Conservation (phyloP, 2,329 filamentous ascomycete genomes). For the Colletotrichum musae region DNA sequence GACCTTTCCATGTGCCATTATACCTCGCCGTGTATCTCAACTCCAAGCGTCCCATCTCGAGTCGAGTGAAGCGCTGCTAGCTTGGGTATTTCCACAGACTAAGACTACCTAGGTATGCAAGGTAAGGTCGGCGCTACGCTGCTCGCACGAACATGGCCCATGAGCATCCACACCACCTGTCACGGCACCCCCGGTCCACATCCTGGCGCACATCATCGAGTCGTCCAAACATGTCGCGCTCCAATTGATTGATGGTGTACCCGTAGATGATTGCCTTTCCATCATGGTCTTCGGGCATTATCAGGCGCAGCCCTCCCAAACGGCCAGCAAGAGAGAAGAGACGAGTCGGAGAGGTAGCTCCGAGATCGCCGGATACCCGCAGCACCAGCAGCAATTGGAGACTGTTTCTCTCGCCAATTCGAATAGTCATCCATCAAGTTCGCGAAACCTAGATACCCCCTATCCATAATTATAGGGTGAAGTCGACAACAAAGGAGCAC, state of each 20-base stretch:
- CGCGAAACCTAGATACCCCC: too few relatives aligned
- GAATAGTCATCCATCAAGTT: too few relatives aligned
- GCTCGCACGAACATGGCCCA: conserved; percentile 6
- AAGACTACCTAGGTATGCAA: neutral
- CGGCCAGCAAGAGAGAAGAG: too few relatives aligned
- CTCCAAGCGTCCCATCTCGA: neutral
- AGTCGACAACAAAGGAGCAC: neutral
- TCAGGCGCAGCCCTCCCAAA: too few relatives aligned
- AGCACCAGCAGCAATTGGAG: too few relatives aligned
- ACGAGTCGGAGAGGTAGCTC: too few relatives aligned
- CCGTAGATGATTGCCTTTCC: neutral
- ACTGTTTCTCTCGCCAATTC: too few relatives aligned
- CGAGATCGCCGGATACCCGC: too few relatives aligned
- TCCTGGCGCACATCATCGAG: conserved; percentile 34
- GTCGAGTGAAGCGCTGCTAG: neutral
- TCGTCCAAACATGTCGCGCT: neutral
- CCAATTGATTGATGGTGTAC: conserved; percentile 6
- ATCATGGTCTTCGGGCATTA: too few relatives aligned
- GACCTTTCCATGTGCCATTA: conserved; percentile 12
- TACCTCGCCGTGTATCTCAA: neutral
- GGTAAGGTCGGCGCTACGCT: too few relatives aligned
- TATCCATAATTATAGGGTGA: too few relatives aligned
- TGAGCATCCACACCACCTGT: conserved; percentile 18
- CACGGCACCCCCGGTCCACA: conserved; percentile 12
- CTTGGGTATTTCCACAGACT: neutral